Base-by-base conservation (phyloP, 179 eudicot genomes). In the Camellia oleifera region DNA sequence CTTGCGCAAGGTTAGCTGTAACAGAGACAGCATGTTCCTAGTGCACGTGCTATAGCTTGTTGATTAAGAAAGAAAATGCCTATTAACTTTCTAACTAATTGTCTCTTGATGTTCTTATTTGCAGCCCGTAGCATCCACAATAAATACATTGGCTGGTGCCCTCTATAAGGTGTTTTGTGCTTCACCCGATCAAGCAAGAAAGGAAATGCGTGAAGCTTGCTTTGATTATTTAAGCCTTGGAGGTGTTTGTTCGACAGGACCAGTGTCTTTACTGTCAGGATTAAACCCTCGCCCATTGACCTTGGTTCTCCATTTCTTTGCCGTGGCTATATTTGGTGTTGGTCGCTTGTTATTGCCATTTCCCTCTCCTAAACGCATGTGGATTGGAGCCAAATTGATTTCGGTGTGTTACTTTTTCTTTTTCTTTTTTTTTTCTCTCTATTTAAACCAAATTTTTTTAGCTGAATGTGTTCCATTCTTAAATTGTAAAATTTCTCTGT, bases 61-160 rank as follows among this genome's bases (percentile, higher is more conserved):
- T 71, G 8, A 20, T 48, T 50, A 10, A 7, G 5, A 70, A 53
- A 32, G 40, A 32, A 32, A 32, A 32, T 32, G 40, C 48, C 44
- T 17, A 7, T 67, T 0, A 7, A 9, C 23, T 69, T 75, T 42
- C 10, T 14, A 23, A 42, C 78, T 74, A 69, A 75, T 53, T 20
- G 58, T 80, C 64, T 72, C 13, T 2, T 50, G 3, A 12, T 77
- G 45, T 50, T 83, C 74, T 65, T 54, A 74, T 32, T 69, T 85
- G 83, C 89, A 93, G 97, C 97, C 97, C 17, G 96, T 93, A 81
- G 97, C 97, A 62, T 92, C 97, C 42, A 92, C 97, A 17, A 92
- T 92, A 81, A 93, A 93, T 78, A 93, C 97, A 58, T 83, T 93
- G 85, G 97, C 97, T 7, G 97, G 93, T 76, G 97, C 97, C 61